These are phyloP conservation scores for Debaryomyces prosopidis DNA, from an alignment of 805 yeast species.

Conservation along the genomic window DNA sequence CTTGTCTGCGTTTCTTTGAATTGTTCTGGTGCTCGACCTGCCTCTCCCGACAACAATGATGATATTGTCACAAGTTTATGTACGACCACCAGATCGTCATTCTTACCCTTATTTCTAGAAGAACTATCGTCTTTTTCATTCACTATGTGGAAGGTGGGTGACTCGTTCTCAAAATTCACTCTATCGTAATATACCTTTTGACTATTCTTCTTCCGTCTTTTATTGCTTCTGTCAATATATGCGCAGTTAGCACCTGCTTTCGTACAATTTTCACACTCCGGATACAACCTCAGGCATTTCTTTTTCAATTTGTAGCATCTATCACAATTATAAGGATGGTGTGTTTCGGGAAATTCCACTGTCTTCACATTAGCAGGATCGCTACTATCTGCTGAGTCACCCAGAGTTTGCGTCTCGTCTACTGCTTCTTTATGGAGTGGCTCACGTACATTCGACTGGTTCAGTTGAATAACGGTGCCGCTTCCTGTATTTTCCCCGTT, in stretches of 20 bases:
- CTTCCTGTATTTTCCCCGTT: neutral
- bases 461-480: slow-evolving; percentile 13
- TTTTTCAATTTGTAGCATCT: slow-evolving; percentile 44
- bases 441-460: slow-evolving; percentile 16
- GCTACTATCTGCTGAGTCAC: neutral
- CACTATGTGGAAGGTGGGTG: slow-evolving; percentile 4
- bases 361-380: neutral
- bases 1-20: neutral
- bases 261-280: slow-evolving; percentile 38
- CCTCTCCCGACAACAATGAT: slow-evolving; percentile 19
- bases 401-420: neutral
- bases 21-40: neutral
- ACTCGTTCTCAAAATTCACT: slow-evolving; percentile 1
- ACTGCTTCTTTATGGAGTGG: neutral
- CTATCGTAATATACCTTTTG: slow-evolving; percentile 2
- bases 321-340: slow-evolving; percentile 38
- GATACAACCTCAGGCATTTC: slow-evolving; percentile 40
- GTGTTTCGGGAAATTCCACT: slow-evolving; percentile 18
- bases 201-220: slow-evolving; percentile 19
- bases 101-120: neutral
- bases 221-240: slow-evolving; percentile 32
- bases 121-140: neutral
- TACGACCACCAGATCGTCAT: slow-evolving; percentile 9
- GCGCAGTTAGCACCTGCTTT: slow-evolving; percentile 37
- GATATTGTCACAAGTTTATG: slow-evolving; percentile 23